Conservation (phyloP, 2,329 filamentous ascomycete species). For the Leptographium radiaticola region DNA sequence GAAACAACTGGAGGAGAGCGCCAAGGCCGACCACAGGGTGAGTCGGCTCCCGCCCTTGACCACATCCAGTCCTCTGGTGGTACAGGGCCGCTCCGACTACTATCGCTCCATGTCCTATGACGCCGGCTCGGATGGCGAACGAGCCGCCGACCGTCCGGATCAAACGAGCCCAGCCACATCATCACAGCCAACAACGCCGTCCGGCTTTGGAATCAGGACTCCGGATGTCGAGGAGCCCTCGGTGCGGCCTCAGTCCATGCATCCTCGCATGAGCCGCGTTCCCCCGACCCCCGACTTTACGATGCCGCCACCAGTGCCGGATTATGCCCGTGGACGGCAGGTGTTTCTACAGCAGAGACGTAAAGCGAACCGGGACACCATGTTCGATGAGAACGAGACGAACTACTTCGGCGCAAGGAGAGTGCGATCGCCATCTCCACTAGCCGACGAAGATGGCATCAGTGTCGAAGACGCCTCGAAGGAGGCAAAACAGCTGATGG, state of each 20-base stretch:
- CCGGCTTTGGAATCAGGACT: constrained; percentile 35
- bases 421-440: constrained; percentile 43
- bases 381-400: constrained; percentile 21
- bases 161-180: constrained; percentile 11
- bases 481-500: background rate
- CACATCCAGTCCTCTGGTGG: constrained; percentile 65
- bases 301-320: constrained; percentile 30
- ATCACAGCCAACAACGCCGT: constrained; percentile 17
- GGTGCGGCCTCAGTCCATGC: constrained; percentile 57
- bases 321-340: constrained; percentile 27
- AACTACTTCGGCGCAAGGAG: constrained; percentile 39
- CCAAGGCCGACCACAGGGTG: constrained; percentile 61
- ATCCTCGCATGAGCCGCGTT: constrained; percentile 58
- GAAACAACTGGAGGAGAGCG: constrained; percentile 70
- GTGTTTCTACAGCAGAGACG: background rate
- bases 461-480: background rate
- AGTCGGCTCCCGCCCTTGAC: constrained; percentile 77
- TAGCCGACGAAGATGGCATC: constrained; percentile 15
- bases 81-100: constrained; percentile 65
- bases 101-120: constrained; percentile 64
- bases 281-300: constrained; percentile 35
- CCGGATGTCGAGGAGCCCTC: constrained; percentile 41
- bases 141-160: constrained; percentile 12
- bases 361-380: background rate
- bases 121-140: constrained; percentile 34